Evolutionary conservation across 306 rosid species (phyloP).

Genomic region (cucumber (Cucumis sativus)): Cucumber_9930_V3 NC_026659.2:2216501-2217000

Average conservation of each 20-base stretch:
- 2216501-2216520: neutral
- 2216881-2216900: neutral
- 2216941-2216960: constrained; percentile 71
- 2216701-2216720: neutral
- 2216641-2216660: neutral
- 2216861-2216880: neutral
- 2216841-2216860: neutral
- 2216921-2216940: neutral
- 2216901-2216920: neutral
- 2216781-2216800: neutral
- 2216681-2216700: neutral
- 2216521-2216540: neutral
- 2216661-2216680: neutral
- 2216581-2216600: neutral
- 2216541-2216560: neutral
- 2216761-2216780: neutral
- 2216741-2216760: neutral
- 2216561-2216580: neutral
- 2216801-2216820: neutral
- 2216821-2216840: neutral
- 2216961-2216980: constrained; percentile 62
- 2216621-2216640: neutral
- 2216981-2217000: constrained; percentile 74
- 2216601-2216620: neutral
- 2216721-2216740: neutral